phyloP scores from a whole-genome alignment of 805 yeast species.

The Wickerhamiella brachini region DNA sequence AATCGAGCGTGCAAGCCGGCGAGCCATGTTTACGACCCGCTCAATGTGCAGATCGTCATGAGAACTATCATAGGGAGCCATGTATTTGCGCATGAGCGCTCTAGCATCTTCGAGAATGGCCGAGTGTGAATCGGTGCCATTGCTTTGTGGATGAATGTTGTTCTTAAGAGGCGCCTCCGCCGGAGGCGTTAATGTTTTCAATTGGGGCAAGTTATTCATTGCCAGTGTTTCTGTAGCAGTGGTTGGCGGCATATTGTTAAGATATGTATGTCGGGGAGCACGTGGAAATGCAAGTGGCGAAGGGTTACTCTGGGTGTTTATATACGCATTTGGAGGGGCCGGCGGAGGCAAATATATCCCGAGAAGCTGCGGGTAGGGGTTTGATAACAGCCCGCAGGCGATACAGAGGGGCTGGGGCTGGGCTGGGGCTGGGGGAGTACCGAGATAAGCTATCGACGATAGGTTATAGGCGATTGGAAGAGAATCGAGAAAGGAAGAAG shows the following conservation, averaged over 20 bases:
- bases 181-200: not conserved
- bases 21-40: conserved; percentile 22
- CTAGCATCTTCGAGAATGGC: not conserved
- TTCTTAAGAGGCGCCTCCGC: not conserved
- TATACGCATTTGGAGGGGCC: not conserved
- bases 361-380: not conserved
- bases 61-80: conserved; percentile 22
- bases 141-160: not conserved
- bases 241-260: not conserved
- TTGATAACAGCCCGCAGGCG: not conserved
- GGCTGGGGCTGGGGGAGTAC: not conserved
- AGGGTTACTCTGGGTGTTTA: not conserved
- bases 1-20: conserved; percentile 13
- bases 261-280: not conserved
- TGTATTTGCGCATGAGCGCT: conserved; percentile 5
- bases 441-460: not conserved
- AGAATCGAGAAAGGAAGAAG: no score
- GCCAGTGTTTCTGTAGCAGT: not conserved
- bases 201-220: not conserved
- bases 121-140: not conserved
- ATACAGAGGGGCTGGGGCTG: no score
- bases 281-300: not conserved
- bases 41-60: conserved; percentile 23
- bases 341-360: not conserved
- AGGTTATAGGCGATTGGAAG: not conserved